Evolutionary conservation across 306 rosid genomes (phyloP), one percentile per base, ranked within the genome.

Genomic region (Hippophae gyantsensis): DNA sequence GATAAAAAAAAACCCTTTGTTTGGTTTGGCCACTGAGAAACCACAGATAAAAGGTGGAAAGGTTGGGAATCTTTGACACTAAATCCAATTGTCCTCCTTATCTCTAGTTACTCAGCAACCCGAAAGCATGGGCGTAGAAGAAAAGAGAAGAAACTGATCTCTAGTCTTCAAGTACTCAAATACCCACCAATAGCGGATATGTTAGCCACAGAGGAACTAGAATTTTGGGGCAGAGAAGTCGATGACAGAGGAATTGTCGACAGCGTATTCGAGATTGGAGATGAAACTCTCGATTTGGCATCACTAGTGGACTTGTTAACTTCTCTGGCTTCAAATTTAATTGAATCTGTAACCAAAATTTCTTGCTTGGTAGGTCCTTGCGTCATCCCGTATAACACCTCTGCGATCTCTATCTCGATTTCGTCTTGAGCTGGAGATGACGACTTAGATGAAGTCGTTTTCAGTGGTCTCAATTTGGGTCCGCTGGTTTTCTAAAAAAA

Each of bases 361-460:
- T 86, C 95, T 66, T 84, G 93, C 81, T 84, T 86, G 0, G 88
- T 56, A 56, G 87, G 82, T n/a, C 79, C 96, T 26, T 88, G 97
- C 4, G 99, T 65, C 99, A 92, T 86, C 23, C 89, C 95, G 73
- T 78, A 93, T 78, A 93, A 66, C 47, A 93, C 99, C 69, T 86
- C 97, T 0, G 99, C 99, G 43, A 93, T 84, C 85, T 93, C 99
- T 68, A 82, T 93, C 81, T 92, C 99, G 76, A 93, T 82, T 74
- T 88, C 99, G 4, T 93, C 97, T 60, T 88, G 99, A 13, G 75
- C 80, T 6, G 77, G 59, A 14, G 85, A 71, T 0, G 87, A 76
- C 7, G 87, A n/a, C 73, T 81, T 86, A 0, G 88, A 18, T 18
- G 23, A 64, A 23, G 88, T 65, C 7, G 83, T 68, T 71, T 84